phyloP scores from a whole-genome alignment of 306 rosid genomes.

The Casuarina cunninghamiana region DNA sequence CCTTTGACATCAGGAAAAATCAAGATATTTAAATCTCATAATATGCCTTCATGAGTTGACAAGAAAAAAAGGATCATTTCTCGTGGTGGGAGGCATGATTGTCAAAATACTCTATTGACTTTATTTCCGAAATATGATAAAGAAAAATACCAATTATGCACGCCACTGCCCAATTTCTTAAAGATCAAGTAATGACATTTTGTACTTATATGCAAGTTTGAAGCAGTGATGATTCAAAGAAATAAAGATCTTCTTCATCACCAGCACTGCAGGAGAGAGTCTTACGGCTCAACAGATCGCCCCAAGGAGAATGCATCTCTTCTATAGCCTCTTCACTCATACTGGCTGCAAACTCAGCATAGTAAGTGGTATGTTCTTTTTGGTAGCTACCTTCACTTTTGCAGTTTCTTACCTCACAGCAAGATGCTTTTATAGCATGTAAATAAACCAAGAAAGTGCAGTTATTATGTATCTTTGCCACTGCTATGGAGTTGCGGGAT shows the following conservation, averaged over 20 bases:
- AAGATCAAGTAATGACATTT: background rate
- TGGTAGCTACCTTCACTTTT: constrained; percentile 50
- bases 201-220: background rate
- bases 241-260: constrained; percentile 40
- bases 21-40: no score
- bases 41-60: no score
- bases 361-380: constrained; percentile 35
- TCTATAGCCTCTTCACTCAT: constrained; percentile 57
- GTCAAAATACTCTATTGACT: no score
- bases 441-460: constrained; percentile 73
- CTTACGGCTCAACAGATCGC: constrained; percentile 74
- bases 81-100: no score
- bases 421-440: constrained; percentile 67
- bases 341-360: constrained; percentile 40
- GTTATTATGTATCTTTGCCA: constrained; percentile 75
- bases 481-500: constrained; percentile 58
- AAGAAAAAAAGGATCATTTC: no score
- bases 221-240: background rate
- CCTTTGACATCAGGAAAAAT: no score
- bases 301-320: constrained; percentile 72
- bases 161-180: no score
- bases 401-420: constrained; percentile 54
- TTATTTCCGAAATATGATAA: constrained; percentile 12
- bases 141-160: background rate
- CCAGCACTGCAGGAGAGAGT: constrained; percentile 75